Base-by-base conservation (phyloP, 331 rosid species). In the Cydonia oblonga region DNA sequence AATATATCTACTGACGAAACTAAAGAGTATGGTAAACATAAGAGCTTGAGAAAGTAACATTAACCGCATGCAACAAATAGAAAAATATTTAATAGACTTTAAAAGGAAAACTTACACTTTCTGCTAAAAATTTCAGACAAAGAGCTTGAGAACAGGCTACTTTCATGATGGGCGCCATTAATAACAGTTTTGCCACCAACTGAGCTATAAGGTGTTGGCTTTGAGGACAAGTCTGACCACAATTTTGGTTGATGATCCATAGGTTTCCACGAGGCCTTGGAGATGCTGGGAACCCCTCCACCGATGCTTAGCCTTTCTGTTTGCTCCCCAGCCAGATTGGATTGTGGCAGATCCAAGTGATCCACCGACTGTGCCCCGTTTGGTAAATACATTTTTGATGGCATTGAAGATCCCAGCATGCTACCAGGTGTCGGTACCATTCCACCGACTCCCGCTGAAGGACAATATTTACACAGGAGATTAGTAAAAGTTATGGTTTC, bases 91-190 rank as follows among this genome's bases (percentile, higher is more conserved):
- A n/a, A 56, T 64, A 75, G 29, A 32, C 22, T 70, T 65, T 63
- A 59, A 25, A 76, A 24, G 9, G 40, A 35, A 59, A 46, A 14
- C 86, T 87, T 85, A 90, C 97, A 49, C 76, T 89, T 87, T 67
- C 80, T 84, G 83, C 81, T 82, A 78, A 87, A 91, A 46, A 87
- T 64, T 19, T 88, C 97, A 2, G 97, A 87, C 42, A 91, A 57
- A 3, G 97, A 91, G 78, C 96, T 89, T 62, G 93, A 91, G 82
- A 87, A 89, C 68, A 91, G 89, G 79, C 89, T 84, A 57, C 92
- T 85, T 83, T 91, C 96, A 60, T 81, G 84, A 59, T 87, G 71
- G 44, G 78, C 73, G 16, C 83, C 87, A 84, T 77, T 70, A 46
- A 79, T 53, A 58, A 81, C 68, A 78, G 84, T 77, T 82, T 74